Evolutionary conservation across 1,139 yeast species (phyloP).

Genomic region (Saccharomyces hybrid): DNA sequence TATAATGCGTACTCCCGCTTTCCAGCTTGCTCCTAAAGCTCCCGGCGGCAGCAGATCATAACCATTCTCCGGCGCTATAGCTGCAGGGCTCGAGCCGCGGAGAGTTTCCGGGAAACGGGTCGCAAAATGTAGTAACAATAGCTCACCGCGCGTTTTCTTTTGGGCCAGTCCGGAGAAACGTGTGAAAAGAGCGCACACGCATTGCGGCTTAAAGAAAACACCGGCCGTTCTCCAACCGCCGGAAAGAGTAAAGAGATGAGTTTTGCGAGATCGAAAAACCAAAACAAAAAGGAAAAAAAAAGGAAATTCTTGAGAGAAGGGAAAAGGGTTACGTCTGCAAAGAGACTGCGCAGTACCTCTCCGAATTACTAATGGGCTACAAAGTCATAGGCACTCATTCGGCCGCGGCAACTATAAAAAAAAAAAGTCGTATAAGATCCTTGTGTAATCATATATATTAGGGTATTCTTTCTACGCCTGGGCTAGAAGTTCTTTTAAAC

Average conservation of each 20-base stretch:
- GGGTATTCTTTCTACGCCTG: not conserved
- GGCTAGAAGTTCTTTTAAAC: no score
- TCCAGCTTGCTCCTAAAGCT: not conserved
- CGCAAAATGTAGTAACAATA: not conserved
- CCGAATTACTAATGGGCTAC: not conserved
- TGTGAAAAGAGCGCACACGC: not conserved
- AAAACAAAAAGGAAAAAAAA: not conserved
- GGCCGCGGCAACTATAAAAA: not conserved
- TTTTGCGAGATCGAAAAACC: not conserved
- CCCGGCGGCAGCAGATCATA: not conserved
- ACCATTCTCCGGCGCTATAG: not conserved
- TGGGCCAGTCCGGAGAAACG: not conserved
- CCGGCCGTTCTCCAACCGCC: not conserved
- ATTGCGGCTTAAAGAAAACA: not conserved
- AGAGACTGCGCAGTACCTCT: not conserved
- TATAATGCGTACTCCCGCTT: not conserved
- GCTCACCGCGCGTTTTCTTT: not conserved
- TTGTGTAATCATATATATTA: not conserved
- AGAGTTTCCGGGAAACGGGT: not conserved
- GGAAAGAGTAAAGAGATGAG: slow-evolving; percentile 1
- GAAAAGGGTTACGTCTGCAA: not conserved
- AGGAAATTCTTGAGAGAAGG: not conserved
- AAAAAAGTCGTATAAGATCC: not conserved
- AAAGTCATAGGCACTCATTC: not conserved
- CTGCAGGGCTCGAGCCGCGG: not conserved